Conservation (phyloP, 306 rosid genomes). For the Citrullus amarus region DNA sequence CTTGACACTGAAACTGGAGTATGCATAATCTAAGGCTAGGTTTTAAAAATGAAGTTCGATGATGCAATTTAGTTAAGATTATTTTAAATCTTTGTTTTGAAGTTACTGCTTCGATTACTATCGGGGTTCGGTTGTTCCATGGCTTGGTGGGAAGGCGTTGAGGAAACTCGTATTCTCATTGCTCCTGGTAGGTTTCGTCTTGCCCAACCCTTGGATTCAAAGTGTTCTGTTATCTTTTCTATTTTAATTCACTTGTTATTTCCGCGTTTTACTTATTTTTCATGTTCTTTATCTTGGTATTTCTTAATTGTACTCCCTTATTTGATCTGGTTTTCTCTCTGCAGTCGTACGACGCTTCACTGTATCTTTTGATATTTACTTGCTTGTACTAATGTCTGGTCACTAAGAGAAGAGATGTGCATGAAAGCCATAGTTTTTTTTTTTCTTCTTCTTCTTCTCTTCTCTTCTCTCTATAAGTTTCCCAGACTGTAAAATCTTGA, state of each 20-base stretch:
- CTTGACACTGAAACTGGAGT: not conserved
- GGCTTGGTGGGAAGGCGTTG: conserved; percentile 52
- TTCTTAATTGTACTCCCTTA: not conserved
- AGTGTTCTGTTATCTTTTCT: not conserved
- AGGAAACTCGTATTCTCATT: conserved; percentile 60
- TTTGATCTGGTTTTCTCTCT: not conserved
- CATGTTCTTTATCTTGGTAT: not conserved
- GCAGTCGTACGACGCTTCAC: not conserved
- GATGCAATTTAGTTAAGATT: not conserved
- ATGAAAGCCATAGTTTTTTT: not conserved
- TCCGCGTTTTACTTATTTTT: not conserved
- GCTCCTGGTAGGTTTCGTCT: conserved; percentile 38
- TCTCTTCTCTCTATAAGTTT: not conserved
- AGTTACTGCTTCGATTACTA: not conserved
- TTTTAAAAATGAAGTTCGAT: not conserved
- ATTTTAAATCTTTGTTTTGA: not conserved
- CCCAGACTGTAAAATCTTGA: not conserved
- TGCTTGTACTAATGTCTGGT: not conserved
- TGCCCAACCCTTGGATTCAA: not conserved
- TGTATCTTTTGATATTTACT: not conserved
- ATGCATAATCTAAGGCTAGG: not conserved
- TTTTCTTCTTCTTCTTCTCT: too few relatives aligned
- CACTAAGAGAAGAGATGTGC: not conserved
- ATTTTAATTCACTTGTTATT: not conserved
- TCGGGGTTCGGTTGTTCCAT: conserved; percentile 22